phyloP scores from a whole-genome alignment of 345 rosid species.

The Murraya koenigii region DNA sequence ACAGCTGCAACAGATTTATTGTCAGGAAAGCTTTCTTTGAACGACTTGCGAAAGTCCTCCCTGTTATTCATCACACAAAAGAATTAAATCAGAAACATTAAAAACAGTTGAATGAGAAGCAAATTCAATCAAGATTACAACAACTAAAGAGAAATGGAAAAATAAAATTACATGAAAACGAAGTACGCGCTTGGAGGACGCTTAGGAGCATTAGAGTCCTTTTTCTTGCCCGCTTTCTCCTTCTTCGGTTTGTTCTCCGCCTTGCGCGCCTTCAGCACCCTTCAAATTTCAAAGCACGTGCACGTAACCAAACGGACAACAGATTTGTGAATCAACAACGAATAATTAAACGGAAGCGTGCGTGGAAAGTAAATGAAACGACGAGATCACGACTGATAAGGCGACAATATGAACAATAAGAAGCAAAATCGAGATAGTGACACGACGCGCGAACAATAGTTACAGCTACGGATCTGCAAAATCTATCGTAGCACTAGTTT shows the following conservation, averaged over 20 bases:
- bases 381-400: not conserved
- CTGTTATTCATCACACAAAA: slow-evolving; percentile 13
- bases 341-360: not conserved
- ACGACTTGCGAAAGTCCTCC: slow-evolving; percentile 34
- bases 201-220: slow-evolving; percentile 31
- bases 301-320: not conserved
- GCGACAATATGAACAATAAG: not conserved
- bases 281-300: slow-evolving; percentile 3
- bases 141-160: not conserved
- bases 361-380: not conserved
- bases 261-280: slow-evolving; percentile 21
- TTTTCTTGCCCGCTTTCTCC: slow-evolving; percentile 22
- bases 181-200: slow-evolving; percentile 29
- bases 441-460: not conserved
- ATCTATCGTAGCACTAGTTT: not conserved
- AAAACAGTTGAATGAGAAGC: not conserved
- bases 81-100: not conserved
- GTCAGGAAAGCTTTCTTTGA: slow-evolving; percentile 31
- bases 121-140: not conserved
- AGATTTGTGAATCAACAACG: not conserved
- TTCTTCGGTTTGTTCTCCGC: not conserved
- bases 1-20: slow-evolving; percentile 29
- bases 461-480: not conserved
- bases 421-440: not conserved
- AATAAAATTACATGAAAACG: slow-evolving; percentile 25